A percentile compares a stretch with the other conserved stretches of the same genome.
phyloP scores from a whole-genome alignment of 441 rosid species.

The Corymbia calophylla region DNA sequence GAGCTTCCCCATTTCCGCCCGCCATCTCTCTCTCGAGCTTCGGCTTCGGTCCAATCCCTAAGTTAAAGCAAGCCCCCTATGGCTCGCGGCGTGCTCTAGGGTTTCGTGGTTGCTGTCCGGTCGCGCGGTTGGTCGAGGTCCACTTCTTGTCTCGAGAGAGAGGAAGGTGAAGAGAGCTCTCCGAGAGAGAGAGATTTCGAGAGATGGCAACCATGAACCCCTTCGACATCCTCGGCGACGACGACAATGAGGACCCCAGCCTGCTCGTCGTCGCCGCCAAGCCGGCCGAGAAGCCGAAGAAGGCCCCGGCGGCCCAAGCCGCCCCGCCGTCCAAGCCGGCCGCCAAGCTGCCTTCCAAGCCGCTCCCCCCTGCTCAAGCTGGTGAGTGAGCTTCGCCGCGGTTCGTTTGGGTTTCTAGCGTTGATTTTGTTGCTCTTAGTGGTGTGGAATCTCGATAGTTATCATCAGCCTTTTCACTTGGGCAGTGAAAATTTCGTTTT shows the following conservation, averaged over 20 bases:
- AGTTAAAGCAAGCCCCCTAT: neutral
- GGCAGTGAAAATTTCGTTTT: neutral
- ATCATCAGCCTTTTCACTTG: neutral
- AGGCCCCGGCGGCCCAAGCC: neutral
- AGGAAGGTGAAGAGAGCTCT: neutral
- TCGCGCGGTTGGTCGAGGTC: neutral
- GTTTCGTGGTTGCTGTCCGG: neutral
- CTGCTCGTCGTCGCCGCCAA: conserved; percentile 7
- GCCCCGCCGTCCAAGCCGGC: conserved; percentile 4
- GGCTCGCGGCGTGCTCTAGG: neutral
- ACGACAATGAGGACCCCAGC: conserved; percentile 12
- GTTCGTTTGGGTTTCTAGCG: neutral
- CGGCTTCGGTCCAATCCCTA: neutral
- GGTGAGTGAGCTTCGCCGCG: neutral
- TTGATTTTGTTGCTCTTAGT: neutral
- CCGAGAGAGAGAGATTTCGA: neutral
- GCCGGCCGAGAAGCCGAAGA: conserved; percentile 5
- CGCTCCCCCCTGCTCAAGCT: conserved; percentile 13
- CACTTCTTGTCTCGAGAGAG: neutral
- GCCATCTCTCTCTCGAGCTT: neutral
- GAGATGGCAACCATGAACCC: conserved; percentile 15
- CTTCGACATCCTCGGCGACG: conserved; percentile 9
- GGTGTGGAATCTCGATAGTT: neutral
- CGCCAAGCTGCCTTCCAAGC: conserved; percentile 16
- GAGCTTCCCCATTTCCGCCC: neutral